Evolutionary conservation across 225 moss, liverwort and hornwort genomes (phyloP).

Genomic region (Pleurozium schreberi): DNA sequence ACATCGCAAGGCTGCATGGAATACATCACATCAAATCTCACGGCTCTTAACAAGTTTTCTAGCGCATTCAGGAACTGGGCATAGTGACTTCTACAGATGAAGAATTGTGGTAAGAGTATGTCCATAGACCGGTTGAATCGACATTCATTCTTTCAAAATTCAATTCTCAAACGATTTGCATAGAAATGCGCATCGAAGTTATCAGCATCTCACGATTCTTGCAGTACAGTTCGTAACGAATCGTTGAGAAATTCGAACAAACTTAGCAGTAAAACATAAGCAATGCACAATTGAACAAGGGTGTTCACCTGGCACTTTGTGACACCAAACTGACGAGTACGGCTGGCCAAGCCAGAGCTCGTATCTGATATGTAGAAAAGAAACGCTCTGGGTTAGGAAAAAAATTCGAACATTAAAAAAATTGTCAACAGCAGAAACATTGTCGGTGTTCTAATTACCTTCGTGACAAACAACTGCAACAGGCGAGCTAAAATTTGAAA

Average conservation of each 20-base stretch:
- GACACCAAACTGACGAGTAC: constrained; percentile 73
- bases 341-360: constrained; percentile 87
- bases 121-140: neutral
- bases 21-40: neutral
- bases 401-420: neutral
- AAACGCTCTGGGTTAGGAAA: neutral
- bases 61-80: neutral
- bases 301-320: constrained; percentile 66
- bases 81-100: neutral
- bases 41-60: neutral
- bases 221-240: neutral
- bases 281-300: neutral
- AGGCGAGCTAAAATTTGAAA: neutral
- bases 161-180: neutral
- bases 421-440: neutral
- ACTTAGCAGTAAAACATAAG: neutral
- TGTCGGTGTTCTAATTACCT: neutral
- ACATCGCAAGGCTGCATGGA: constrained; percentile 68
- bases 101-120: neutral
- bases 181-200: neutral
- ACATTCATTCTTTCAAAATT: neutral
- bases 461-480: neutral
- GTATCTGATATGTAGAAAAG: constrained; percentile 29
- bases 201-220: neutral
- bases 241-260: neutral